These are phyloP conservation scores for Nicotiana otophora DNA, from an alignment of 257 asterid species.

Conservation along the genomic window DNA sequence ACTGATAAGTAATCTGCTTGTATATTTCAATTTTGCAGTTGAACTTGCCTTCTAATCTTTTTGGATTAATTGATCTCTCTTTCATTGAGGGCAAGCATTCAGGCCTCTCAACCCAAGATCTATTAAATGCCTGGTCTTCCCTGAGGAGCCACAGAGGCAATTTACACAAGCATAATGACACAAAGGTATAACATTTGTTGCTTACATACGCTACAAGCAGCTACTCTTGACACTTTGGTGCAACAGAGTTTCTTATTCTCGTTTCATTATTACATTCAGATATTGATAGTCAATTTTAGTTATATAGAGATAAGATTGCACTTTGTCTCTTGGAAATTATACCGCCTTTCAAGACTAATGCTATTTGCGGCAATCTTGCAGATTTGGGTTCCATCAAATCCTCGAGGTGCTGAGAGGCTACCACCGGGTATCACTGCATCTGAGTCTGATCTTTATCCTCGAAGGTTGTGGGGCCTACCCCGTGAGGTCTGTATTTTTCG, in stretches of 20 bases:
- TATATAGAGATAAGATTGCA: neutral
- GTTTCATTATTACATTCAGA: neutral
- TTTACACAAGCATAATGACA: conserved; percentile 29
- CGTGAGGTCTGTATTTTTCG: conserved; percentile 47
- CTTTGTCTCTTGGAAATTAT: neutral
- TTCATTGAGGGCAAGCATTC: conserved; percentile 73
- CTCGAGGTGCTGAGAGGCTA: conserved; percentile 81
- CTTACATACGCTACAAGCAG: neutral
- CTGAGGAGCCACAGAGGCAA: conserved; percentile 43
- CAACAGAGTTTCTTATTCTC: neutral
- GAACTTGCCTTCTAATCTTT: conserved; percentile 44
- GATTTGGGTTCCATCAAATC: conserved; percentile 85
- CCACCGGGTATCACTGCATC: conserved; percentile 57
- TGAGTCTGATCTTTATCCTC: conserved; percentile 63
- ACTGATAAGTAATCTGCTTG: neutral
- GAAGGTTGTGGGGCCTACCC: conserved; percentile 81
- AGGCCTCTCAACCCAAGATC: conserved; percentile 74
- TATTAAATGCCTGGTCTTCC: conserved; percentile 69
- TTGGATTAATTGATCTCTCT: conserved; percentile 56
- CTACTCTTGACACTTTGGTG: neutral
- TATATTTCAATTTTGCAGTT: conserved; percentile 33
- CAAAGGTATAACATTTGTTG: conserved; percentile 38
- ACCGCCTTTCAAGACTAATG: neutral
- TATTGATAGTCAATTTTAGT: neutral
- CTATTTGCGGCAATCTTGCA: conserved; percentile 19